Base-by-base conservation (phyloP, 2,329 filamentous ascomycete species). In the Aspergillus alliaceus region DNA sequence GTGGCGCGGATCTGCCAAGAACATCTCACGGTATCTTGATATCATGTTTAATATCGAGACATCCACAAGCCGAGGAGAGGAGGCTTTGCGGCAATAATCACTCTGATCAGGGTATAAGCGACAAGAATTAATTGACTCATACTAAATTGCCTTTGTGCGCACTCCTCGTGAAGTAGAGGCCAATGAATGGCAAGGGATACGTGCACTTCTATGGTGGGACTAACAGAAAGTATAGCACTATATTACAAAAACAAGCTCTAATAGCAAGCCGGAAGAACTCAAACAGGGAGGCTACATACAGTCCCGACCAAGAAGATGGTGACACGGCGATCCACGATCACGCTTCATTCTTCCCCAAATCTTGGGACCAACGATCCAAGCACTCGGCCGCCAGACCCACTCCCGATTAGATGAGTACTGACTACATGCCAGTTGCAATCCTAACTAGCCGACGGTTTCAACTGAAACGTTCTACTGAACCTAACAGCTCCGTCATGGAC, bases 91-190 rank as follows among this genome's bases (percentile, higher is more conserved):
- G 40, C 44, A 48, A 31, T 32, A 4, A 14, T 11, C 25, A 32
- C n/a, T 27, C n/a, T 14, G 44, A 12, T 15, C n/a, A 32, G n/a
- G 44, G 27, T 48, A 48, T 34, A 48, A 31, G n/a, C 44, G n/a
- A 48, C 20, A 48, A 18, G 27, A 48, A 48, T 48, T 48, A 48
- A 48, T 48, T 48, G 5, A 34, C 44, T 48, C 44, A 48, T 48
- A 15, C 4, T 44, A 44, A 29, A 27, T n/a, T n/a, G 4, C 7
- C 7, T 5, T 44, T 14, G 7, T 6, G 14, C 8, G 25, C 27
- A 14, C 20, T 48, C n/a, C 29, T 18, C n/a, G 44, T 27, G 25
- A 27, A 20, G 12, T 14, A 15, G 29, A 29, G 15, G 29, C 20
- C n/a, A 22, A 29, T 22, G 29, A 20, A 32, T 48, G 44, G 27